These are phyloP conservation scores for Hypoxylon sp. DNA, from an alignment of 2,329 filamentous ascomycete species.

Conservation along the genomic window DNA sequence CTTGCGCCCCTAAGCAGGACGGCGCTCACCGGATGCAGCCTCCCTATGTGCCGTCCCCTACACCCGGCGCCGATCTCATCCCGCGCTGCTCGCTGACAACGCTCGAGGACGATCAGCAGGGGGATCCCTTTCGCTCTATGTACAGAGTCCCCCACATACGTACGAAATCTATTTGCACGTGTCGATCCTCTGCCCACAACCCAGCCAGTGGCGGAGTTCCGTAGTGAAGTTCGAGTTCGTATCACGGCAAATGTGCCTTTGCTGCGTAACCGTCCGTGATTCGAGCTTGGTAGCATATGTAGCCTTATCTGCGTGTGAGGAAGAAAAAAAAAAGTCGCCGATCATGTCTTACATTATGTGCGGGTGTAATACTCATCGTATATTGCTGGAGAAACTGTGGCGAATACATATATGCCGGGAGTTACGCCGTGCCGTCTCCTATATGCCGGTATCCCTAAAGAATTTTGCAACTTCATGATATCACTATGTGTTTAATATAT, in stretches of 20 bases:
- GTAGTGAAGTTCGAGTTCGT: constrained; percentile 32
- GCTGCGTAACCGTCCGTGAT: constrained; percentile 33
- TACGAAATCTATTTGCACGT: constrained; percentile 26
- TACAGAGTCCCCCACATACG: constrained; percentile 17
- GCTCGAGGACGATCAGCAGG: constrained; percentile 33
- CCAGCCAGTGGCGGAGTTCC: constrained; percentile 41
- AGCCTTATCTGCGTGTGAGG: constrained; percentile 20
- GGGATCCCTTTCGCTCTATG: constrained; percentile 18
- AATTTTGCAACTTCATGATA: constrained; percentile 18
- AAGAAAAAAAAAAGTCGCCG: constrained; percentile 16
- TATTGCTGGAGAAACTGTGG: constrained; percentile 20
- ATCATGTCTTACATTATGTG: constrained; percentile 35
- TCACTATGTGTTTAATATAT: constrained; percentile 17
- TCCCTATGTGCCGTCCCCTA: constrained; percentile 44
- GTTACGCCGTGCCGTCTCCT: constrained; percentile 28
- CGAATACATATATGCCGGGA: constrained; percentile 29
- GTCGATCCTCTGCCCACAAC: constrained; percentile 36
- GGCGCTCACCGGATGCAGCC: constrained; percentile 44
- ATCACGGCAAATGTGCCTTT: constrained; percentile 37
- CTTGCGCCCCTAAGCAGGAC: constrained; percentile 25
- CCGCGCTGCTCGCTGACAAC: constrained; percentile 29
- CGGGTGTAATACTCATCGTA: constrained; percentile 15
- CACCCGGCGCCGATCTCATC: constrained; percentile 44
- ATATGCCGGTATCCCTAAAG: constrained; percentile 27
- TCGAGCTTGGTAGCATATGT: constrained; percentile 8